Evolutionary conservation across 805 yeast species (phyloP), one percentile per base, ranked within the genome.

Genomic region (Komagataella pseudopastoris): DNA sequence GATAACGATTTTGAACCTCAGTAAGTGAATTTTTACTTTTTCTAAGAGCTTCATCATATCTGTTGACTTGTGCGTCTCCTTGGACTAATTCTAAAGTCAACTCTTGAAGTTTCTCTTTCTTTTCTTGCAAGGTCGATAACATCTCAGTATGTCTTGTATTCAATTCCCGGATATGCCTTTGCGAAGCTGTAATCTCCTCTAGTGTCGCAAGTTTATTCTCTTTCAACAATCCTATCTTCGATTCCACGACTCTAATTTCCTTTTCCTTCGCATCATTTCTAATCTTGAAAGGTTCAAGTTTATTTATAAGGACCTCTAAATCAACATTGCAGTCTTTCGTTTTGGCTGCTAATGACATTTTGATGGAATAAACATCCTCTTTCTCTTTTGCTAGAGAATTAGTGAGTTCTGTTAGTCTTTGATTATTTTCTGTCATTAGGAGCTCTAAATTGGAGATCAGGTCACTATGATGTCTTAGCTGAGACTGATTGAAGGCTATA

Each of bases 221-320:
- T 53, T 79, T 77, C 6, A 85, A 59, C 63, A 87, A 73, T 22
- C 78, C 77, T n/a, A 87, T 72, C 54, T 83, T 79, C 6, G 87
- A 77, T 50, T 77, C 72, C 3, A 81, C 77, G n/a, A 87, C 74
- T 50, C 81, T 76, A 6, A 85, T 75, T 48, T 80, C 80, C 12
- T 85, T 76, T 51, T 80, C 80, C 52, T 82, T 81, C 14, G 76
- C 74, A 53, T 77, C 81, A 30, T 89, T 67, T 55, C 80, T 75
- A 23, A 76, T 82, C 53, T 79, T 80, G 90, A 95, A 88, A 0
- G 98, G 99, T 56, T 86, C 90, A 6, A 88, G 67, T 54, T 83
- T 72, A 6, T 71, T 73, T 61, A 87, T 90, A 45, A 81, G 66
- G 12, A 60, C 58, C 56, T 79, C 85, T 50, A 90, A 84, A 59